These are phyloP conservation scores for Geotrichum cucujoidarum DNA, from an alignment of 1,139 yeast genomes.

Conservation along the genomic window DNA sequence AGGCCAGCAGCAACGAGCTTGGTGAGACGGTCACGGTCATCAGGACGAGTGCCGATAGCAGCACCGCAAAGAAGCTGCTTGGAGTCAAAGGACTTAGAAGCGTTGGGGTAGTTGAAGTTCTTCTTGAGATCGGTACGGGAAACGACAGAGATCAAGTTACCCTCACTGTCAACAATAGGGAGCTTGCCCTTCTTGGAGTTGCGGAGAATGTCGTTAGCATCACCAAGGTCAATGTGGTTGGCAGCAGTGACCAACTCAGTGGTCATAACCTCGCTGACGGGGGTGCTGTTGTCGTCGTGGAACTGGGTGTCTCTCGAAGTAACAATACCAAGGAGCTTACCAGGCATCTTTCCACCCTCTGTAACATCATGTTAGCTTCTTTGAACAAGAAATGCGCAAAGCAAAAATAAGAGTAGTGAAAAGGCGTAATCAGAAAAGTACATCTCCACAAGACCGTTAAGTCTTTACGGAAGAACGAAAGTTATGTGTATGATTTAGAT, in stretches of 20 bases:
- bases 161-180: slow-evolving; percentile 77
- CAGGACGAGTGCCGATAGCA: slow-evolving; percentile 89
- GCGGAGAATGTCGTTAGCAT: slow-evolving; percentile 88
- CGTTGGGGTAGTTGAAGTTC: slow-evolving; percentile 88
- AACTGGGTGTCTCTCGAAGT: slow-evolving; percentile 97
- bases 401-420: neutral
- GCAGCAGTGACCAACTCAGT: slow-evolving; percentile 75
- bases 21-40: slow-evolving; percentile 78
- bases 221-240: slow-evolving; percentile 61
- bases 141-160: slow-evolving; percentile 78
- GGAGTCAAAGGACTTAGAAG: slow-evolving; percentile 87
- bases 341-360: slow-evolving; percentile 84
- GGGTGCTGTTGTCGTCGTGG: slow-evolving; percentile 63
- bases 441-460: slow-evolving; percentile 95
- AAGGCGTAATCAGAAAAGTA: slow-evolving; percentile 40
- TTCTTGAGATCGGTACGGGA: slow-evolving; percentile 96
- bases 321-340: slow-evolving; percentile 88
- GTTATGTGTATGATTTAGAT: slow-evolving; percentile 61
- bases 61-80: slow-evolving; percentile 99
- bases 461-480: slow-evolving; percentile 99
- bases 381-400: no score
- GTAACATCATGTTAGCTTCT: slow-evolving; percentile 20
- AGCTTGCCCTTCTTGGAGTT: slow-evolving; percentile 95
- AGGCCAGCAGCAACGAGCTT: slow-evolving; percentile 93
- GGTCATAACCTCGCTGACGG: slow-evolving; percentile 82